A percentile compares a stretch with the other conserved stretches of the same genome.
These are phyloP conservation scores for Beauveria brongniartii DNA, from an alignment of 2,329 filamentous ascomycete species.

Conservation along the genomic window DNA sequence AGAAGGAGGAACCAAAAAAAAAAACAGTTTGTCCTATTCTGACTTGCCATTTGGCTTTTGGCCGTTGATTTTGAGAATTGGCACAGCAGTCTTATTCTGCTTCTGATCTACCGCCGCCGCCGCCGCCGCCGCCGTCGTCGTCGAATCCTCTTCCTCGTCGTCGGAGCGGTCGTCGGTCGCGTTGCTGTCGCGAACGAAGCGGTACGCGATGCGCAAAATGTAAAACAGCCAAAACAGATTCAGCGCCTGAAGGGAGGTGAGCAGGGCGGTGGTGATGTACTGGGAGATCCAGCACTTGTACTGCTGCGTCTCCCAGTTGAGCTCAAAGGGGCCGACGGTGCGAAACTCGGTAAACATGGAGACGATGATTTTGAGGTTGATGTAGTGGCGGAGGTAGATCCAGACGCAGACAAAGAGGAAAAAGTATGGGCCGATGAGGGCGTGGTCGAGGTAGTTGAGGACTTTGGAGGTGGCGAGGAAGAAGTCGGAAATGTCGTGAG, in stretches of 20 bases:
- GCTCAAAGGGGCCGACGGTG: constrained; percentile 64
- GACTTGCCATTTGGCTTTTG: constrained; percentile 13
- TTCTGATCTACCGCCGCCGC: constrained; percentile 17
- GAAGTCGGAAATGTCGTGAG: constrained; percentile 90
- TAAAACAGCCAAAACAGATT: constrained; percentile 79
- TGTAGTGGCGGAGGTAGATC: constrained; percentile 84
- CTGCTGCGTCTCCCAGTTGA: constrained; percentile 69
- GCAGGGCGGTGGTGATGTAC: constrained; percentile 56
- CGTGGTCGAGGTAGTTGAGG: constrained; percentile 80
- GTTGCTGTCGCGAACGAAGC: constrained; percentile 54
- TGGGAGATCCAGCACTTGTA: constrained; percentile 70
- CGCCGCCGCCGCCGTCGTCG: constrained; percentile 28
- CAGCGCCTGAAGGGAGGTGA: constrained; percentile 61
- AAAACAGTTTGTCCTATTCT: not conserved
- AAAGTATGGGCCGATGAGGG: constrained; percentile 77
- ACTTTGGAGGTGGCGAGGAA: constrained; percentile 91
- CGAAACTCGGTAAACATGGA: constrained; percentile 69
- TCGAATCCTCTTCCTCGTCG: constrained; percentile 51
- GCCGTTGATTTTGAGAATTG: constrained; percentile 11
- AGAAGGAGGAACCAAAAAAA: not conserved
- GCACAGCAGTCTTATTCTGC: constrained; percentile 10
- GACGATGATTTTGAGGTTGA: constrained; percentile 70
- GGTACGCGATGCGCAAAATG: constrained; percentile 66
- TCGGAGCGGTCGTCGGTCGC: constrained; percentile 67
- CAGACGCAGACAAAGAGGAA: constrained; percentile 72